phyloP scores from a whole-genome alignment of 345 rosid species.

The Pistacia atlantica region DNA sequence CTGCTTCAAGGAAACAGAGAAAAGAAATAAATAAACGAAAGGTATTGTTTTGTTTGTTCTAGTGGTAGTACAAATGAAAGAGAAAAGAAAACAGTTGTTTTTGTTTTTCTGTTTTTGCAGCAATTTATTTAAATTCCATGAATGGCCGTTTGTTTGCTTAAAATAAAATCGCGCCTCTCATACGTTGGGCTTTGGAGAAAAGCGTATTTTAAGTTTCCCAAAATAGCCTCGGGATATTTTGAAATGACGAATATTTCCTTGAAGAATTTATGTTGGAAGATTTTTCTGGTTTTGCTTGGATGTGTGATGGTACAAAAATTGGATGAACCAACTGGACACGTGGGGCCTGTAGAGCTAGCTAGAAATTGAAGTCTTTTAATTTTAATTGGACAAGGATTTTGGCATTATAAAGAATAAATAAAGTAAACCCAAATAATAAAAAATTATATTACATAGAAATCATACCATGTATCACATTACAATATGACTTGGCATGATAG shows the following conservation, averaged over 20 bases:
- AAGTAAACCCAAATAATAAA: no score
- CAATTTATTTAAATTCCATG: conserved; percentile 10
- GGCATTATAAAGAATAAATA: neutral
- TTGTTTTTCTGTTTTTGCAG: neutral
- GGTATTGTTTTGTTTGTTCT: no score
- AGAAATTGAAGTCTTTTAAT: neutral
- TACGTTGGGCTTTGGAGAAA: neutral
- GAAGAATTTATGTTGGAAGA: conserved; percentile 5
- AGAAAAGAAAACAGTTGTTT: neutral
- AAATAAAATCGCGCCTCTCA: conserved; percentile 20
- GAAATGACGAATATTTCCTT: conserved; percentile 15
- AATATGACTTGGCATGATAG: no score
- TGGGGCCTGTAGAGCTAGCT: conserved; percentile 6
- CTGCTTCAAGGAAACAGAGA: conserved; percentile 6
- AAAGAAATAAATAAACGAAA: neutral
- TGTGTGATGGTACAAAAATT: neutral
- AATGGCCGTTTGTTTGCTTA: conserved; percentile 22
- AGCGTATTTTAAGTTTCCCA: neutral
- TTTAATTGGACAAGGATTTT: neutral
- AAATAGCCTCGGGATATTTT: neutral
- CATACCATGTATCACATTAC: no score
- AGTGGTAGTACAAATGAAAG: neutral
- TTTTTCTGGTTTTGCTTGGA: neutral
- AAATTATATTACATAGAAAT: no score
- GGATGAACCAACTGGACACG: conserved; percentile 14